Base-by-base conservation (phyloP, 2,329 filamentous ascomycete genomes). In the Aspergillus sclerotialis region DNA sequence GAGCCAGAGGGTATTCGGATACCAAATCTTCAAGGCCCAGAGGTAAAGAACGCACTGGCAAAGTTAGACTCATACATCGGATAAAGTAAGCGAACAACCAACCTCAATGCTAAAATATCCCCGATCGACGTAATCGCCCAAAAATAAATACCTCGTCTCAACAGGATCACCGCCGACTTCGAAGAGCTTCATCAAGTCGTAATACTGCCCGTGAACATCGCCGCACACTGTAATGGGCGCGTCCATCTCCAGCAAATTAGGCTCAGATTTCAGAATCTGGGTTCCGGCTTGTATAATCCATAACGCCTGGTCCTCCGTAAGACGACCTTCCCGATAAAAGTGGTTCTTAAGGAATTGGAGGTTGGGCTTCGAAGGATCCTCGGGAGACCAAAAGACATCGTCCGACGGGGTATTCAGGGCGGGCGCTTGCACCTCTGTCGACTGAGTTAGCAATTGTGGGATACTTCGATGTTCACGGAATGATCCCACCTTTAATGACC, bases 171-270 rank as follows among this genome's bases (percentile, higher is more conserved):
- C 92, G 48, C 92, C 92, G 33, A 98, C 92, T 65, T 98, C 92
- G 56, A 98, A 98, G 21, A 98, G 75, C 73, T 98, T 98, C 92
- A 98, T 98, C 58, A 98, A 68, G 64, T 98, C 92, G 64, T 94
- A 98, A 70, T 96, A 98, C 68, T 98, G 92, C 49, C 92, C 92
- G 65, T 98, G 92, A 35, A 98, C 89, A 57, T 98, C 92, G 59
- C 92, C 92, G 56, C 92, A 98, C 32, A 98, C 92, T 7, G 92
- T 98, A 58, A 98, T 98, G 42, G 92, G 92, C 26, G 92, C 92
- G 64, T 98, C 92, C 92, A 98, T 98, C 72, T 98, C 92, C 49
- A 98, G 75, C 46, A 98, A 72, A 64, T 96, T 98, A 46, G 92
- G 90, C 68, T 98, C 92, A 43, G 82, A 74, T 56, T 82, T 83